Evolutionary conservation across 306 rosid species (phyloP), one percentile per base, ranked within the genome.

Genomic region (peach (Prunus persica)): DNA sequence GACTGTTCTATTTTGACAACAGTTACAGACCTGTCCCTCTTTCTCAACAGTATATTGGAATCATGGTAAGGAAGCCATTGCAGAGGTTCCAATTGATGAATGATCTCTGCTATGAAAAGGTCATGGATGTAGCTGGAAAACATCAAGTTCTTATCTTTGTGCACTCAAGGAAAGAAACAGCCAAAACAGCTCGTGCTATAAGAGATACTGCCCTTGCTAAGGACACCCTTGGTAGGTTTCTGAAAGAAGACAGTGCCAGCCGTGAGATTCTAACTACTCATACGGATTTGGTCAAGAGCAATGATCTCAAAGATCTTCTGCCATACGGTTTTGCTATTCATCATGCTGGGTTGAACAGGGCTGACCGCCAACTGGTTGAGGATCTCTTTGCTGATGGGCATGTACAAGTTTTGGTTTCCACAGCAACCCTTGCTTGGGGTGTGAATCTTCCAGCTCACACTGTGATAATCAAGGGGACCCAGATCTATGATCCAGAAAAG

Each of bases 11-110:
- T 77, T 95, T 92, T 81, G 98, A 95, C 70, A 95, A 92, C 69
- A 92, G 97, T 82, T 95, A 86, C 76, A 89, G 98, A 76, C 98
- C 98, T 32, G 98, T 95, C 66, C 97, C 97, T 12, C 97, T 95
- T 75, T 89, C 96, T 71, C 98, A 95, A 66, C 97, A 95, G 86
- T 95, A 90, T 80, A 80, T 95, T 73, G 98, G 98, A 78, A 88
- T 95, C 75, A 87, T 86, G 54, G 93, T 95, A 22, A 95, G 91
- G 92, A 95, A 95, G 86, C 98, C 98, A 1, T 86, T 95, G 76
- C 98, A 95, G 87, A 89, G 98, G 88, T 95, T 95, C 66, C 98
- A 95, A 78, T 89, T 95, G 92, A 95, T 95, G 98, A 95, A 94
- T 69, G 98, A 94, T 67, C 80, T 94, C 74, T 94, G 98, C 69